These are phyloP conservation scores for Hanseniaspora mollemarum DNA, from an alignment of 805 yeast genomes.

Conservation along the genomic window DNA sequence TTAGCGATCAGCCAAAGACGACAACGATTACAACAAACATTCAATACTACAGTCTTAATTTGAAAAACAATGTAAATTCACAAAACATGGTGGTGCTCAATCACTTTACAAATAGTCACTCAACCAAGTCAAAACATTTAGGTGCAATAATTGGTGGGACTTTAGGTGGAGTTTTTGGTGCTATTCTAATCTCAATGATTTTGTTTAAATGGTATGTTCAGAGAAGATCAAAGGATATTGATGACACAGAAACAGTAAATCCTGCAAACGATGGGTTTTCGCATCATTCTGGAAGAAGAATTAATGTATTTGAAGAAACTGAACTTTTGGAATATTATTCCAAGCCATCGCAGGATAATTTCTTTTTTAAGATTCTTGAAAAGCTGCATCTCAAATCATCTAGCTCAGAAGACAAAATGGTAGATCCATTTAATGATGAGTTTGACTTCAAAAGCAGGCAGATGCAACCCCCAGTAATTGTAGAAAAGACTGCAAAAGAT, in stretches of 20 bases:
- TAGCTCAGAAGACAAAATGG: neutral
- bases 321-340: conserved; percentile 11
- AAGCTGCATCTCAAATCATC: neutral
- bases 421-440: conserved; percentile 16
- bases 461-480: conserved; percentile 11
- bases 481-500: conserved; percentile 13
- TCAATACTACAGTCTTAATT: neutral
- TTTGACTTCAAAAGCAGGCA: conserved; percentile 16
- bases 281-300: conserved; percentile 14
- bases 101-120: neutral
- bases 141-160: conserved; percentile 9
- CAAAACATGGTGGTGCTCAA: conserved; percentile 1
- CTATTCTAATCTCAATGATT: neutral
- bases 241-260: neutral
- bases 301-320: conserved; percentile 15
- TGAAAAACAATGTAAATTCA: neutral
- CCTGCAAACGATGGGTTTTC: conserved; percentile 12
- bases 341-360: neutral
- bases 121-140: neutral
- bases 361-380: neutral
- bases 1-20: conserved; percentile 1
- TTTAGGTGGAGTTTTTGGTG: conserved; percentile 14
- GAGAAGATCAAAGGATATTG: neutral
- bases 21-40: conserved; percentile 7
- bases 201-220: neutral